phyloP scores from a whole-genome alignment of 2,329 filamentous ascomycete genomes.

The Zymoseptoria tritici region DNA sequence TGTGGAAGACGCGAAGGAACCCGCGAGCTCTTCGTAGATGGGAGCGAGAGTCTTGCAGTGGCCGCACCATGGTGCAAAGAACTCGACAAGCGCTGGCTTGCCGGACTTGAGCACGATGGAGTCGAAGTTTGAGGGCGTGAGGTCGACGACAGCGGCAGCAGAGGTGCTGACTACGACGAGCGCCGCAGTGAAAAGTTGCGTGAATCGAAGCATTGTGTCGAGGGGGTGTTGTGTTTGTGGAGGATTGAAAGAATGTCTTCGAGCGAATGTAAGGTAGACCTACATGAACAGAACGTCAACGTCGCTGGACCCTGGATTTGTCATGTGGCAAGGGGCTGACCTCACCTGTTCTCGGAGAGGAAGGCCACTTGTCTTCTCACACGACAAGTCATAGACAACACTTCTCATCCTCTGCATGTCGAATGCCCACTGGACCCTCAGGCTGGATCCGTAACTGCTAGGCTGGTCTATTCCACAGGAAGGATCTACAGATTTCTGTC shows the following conservation, averaged over 20 bases:
- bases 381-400: too few species aligned
- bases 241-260: background rate
- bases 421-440: too few species aligned
- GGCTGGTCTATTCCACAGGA: too few species aligned
- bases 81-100: conserved; percentile 93
- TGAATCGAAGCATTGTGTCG: conserved; percentile 39
- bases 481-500: too few species aligned
- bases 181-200: conserved; percentile 39
- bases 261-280: too few species aligned
- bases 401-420: too few species aligned
- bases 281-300: too few species aligned
- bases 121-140: conserved; percentile 88
- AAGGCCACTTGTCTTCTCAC: background rate
- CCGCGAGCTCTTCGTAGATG: conserved; percentile 83
- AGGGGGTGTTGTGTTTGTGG: background rate
- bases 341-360: background rate
- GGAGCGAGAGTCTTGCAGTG: conserved; percentile 98
- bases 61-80: conserved; percentile 98
- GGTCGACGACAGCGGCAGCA: conserved; percentile 79
- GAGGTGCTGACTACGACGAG: conserved; percentile 50
- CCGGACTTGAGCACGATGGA: conserved; percentile 78
- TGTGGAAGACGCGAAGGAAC: conserved; percentile 63
- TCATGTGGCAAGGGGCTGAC: background rate
- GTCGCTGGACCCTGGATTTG: background rate
- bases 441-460: too few species aligned